Percentiles rank a stretch among this genome's conserved stretches.
phyloP scores from a whole-genome alignment of 2,329 filamentous ascomycete genomes.

The Fusarium bulbicola region DNA sequence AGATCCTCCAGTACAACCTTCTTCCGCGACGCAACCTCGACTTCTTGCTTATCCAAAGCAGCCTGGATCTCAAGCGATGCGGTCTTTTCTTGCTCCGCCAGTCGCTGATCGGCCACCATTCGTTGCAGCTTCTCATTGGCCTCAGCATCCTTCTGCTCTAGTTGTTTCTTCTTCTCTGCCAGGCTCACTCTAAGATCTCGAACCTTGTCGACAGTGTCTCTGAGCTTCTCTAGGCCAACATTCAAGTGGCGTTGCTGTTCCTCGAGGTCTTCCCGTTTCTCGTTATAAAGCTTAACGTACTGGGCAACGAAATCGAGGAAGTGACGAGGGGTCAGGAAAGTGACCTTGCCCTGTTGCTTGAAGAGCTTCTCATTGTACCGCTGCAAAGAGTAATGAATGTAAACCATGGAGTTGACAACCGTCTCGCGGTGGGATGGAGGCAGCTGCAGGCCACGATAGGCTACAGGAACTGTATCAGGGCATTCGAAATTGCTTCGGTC shows the following conservation, averaged over 20 bases:
- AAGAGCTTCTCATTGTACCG: constrained; percentile 87
- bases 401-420: constrained; percentile 98
- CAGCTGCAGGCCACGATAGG: constrained; percentile 84
- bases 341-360: constrained; percentile 91
- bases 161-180: constrained; percentile 91
- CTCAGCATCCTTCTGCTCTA: constrained; percentile 93
- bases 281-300: constrained; percentile 96
- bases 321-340: constrained; percentile 94
- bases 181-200: constrained; percentile 89
- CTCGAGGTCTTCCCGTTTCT: constrained; percentile 97
- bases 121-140: constrained; percentile 97
- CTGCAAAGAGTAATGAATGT: constrained; percentile 95
- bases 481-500: constrained; percentile 87
- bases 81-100: constrained; percentile 90
- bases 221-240: constrained; percentile 95
- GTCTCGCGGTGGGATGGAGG: constrained; percentile 91
- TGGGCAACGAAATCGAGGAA: constrained; percentile 98
- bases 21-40: constrained; percentile 82
- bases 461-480: constrained; percentile 91
- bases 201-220: constrained; percentile 97
- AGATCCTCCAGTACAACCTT: constrained; percentile 89
- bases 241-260: constrained; percentile 99
- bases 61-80: constrained; percentile 89
- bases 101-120: constrained; percentile 95
- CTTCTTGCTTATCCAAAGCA: constrained; percentile 87